These are phyloP conservation scores for Camelina hispida DNA, from an alignment of 345 rosid species.

Conservation along the genomic window DNA sequence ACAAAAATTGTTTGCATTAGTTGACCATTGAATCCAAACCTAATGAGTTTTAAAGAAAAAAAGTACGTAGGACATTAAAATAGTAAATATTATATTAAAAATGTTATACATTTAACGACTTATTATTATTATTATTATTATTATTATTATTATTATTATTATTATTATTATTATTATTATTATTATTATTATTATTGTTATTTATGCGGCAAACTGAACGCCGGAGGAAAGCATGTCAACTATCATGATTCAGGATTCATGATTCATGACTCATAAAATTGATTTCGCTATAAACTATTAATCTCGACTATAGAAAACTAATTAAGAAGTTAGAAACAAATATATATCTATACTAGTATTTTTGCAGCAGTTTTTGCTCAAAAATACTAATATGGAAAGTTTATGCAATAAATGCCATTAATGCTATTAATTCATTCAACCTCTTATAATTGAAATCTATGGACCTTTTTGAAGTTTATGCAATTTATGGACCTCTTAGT, in stretches of 20 bases:
- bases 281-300: conserved; percentile 11
- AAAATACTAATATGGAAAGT: too few species aligned
- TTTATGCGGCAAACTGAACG: conserved; percentile 20
- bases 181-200: background rate
- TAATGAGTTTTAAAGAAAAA: too few species aligned
- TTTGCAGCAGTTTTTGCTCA: too few species aligned
- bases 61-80: background rate
- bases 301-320: background rate
- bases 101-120: background rate
- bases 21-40: too few species aligned
- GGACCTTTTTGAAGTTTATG: too few species aligned
- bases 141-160: background rate
- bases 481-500: too few species aligned
- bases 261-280: conserved; percentile 25
- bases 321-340: background rate
- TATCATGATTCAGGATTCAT: conserved; percentile 30
- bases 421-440: too few species aligned
- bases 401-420: too few species aligned
- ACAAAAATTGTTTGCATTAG: too few species aligned
- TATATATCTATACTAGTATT: too few species aligned
- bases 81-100: background rate
- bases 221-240: conserved; percentile 31
- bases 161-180: background rate
- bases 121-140: background rate
- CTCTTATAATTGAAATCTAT: too few species aligned